Evolutionary conservation across 2,329 filamentous ascomycete genomes (phyloP).

Genomic region (Aspergillus brunneoviolaceus): DNA sequence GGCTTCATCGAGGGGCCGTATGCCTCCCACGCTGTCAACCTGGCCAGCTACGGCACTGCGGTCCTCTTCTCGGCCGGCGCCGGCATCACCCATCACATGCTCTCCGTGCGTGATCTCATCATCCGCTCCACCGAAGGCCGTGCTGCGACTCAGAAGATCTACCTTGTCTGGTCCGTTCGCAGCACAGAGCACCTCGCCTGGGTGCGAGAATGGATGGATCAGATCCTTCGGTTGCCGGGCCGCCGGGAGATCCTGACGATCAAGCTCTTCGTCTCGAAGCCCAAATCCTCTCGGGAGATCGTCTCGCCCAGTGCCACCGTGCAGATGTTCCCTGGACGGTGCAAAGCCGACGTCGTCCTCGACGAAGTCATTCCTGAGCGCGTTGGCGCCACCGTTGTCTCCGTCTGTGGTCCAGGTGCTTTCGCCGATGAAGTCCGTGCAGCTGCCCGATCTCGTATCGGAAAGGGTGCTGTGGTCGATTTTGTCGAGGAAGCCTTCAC

Average conservation of each 20-base stretch:
- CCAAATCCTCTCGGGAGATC: slow-evolving; percentile 55
- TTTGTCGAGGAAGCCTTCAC: slow-evolving; percentile 67
- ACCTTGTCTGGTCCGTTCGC: slow-evolving; percentile 64
- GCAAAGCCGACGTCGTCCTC: slow-evolving; percentile 55
- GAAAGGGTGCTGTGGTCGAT: slow-evolving; percentile 56
- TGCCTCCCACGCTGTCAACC: slow-evolving; percentile 56
- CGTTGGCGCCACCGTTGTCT: slow-evolving; percentile 60
- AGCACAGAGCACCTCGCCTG: slow-evolving; percentile 61
- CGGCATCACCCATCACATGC: slow-evolving; percentile 65
- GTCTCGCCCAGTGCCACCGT: slow-evolving; percentile 57
- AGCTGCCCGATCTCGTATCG: slow-evolving; percentile 52
- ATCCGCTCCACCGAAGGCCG: slow-evolving; percentile 52
- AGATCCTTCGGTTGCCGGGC: slow-evolving; percentile 59
- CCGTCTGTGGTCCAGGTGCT: slow-evolving; percentile 62
- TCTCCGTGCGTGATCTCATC: slow-evolving; percentile 60
- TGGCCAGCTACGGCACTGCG: slow-evolving; percentile 63
- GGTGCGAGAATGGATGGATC: slow-evolving; percentile 66
- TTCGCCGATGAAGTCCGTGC: slow-evolving; percentile 62
- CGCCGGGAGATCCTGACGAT: slow-evolving; percentile 60
- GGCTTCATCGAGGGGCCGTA: slow-evolving; percentile 66
- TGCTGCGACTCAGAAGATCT: slow-evolving; percentile 58
- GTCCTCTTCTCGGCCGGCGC: slow-evolving; percentile 66
- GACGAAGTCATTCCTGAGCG: slow-evolving; percentile 57
- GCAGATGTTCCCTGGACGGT: slow-evolving; percentile 62
- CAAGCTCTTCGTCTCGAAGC: slow-evolving; percentile 63